Base-by-base conservation (phyloP, 441 rosid species). In the Syzygium syzygioides region DNA sequence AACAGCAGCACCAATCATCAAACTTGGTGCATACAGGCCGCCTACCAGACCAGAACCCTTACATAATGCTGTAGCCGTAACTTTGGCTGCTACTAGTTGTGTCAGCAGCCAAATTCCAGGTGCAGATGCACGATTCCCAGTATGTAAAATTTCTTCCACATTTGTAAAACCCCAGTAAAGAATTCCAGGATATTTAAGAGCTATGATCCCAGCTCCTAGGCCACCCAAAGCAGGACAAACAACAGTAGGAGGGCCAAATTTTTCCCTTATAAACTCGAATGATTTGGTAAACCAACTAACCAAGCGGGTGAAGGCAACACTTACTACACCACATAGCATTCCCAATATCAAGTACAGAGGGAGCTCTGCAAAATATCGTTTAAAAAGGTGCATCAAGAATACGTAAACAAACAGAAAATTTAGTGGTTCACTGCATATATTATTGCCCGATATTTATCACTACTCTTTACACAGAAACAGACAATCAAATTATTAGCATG, bases 31-130 rank as follows among this genome's bases (percentile, higher is more conserved):
- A 92, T 98, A 96, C 57, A 98, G 95, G 53, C 99, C 99, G 34
- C 99, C 99, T 25, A 98, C 99, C 91, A 96, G 98, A 89, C 98
- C 98, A 90, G 99, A 96, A 88, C 99, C 99, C 93, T 96, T 98
- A 91, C 99, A 98, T 57, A 98, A 91, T 89, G 99, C 97, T 86
- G 99, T 98, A 54, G 99, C 99, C 87, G 92, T 96, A 92, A 98
- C 99, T 94, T 98, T 98, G 92, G 99, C 99, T 9, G 97, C 96
- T 41, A 95, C 96, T 88, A 98, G 91, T 92, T 97, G 99, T 87
- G 99, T 90, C 93, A 98, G 91, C 89, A 98, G 91, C 99, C 98
- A 95, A 90, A 96, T 96, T 91, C 99, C 99, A 76, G 99, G 99
- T 93, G 99, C 99, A 88, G 98, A 95, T 79, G 99, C 99, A 91